phyloP scores from a whole-genome alignment of 805 yeast genomes.

The fission yeast (Schizosaccharomyces pombe) region ASM294v3 CU329670.1:1804501-1805000 shows the following conservation, averaged over 20 bases:
- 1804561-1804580: too few species aligned
- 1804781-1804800: neutral
- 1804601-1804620: too few species aligned
- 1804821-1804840: neutral
- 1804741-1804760: neutral
- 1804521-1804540: too few species aligned
- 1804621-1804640: neutral
- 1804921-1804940: neutral
- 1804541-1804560: too few species aligned
- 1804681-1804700: neutral
- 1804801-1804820: neutral
- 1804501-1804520: too few species aligned
- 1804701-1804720: neutral
- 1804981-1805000: neutral
- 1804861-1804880: neutral
- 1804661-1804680: neutral
- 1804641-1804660: neutral
- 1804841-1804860: neutral
- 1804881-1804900: neutral
- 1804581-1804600: too few species aligned
- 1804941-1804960: neutral
- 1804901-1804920: neutral
- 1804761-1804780: neutral
- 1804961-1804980: neutral
- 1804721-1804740: neutral